Evolutionary conservation across 192 early-diverging fungal species (phyloP).

Genomic region (Irineochytrium annulatum): DNA sequence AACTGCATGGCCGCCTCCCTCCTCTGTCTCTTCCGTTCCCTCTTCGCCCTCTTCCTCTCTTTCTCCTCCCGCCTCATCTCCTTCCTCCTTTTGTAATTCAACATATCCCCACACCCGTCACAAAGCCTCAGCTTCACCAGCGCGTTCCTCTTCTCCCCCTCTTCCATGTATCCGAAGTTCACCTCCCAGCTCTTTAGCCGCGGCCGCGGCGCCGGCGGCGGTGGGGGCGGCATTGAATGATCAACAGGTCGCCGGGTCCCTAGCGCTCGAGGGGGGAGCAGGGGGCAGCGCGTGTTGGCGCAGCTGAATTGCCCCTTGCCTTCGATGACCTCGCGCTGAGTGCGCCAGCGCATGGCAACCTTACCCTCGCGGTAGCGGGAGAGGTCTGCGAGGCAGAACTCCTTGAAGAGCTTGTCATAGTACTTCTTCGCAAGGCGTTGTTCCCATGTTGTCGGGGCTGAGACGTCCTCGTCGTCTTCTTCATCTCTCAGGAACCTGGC

Average conservation of each 20-base stretch:
- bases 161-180: constrained; percentile 78
- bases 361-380: constrained; percentile 66
- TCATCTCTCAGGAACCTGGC: constrained; percentile 57
- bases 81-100: constrained; percentile 69
- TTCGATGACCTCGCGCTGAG: constrained; percentile 57
- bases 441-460: constrained; percentile 51
- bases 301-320: constrained; percentile 78
- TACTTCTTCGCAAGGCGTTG: constrained; percentile 77
- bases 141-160: constrained; percentile 68
- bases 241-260: neutral
- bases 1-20: too few species aligned
- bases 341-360: constrained; percentile 71
- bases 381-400: constrained; percentile 73
- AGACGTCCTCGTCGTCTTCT: constrained; percentile 36
- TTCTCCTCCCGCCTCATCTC: constrained; percentile 29
- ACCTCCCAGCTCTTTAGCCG: constrained; percentile 77
- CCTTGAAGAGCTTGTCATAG: constrained; percentile 81
- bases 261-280: neutral
- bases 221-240: neutral
- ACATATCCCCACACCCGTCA: constrained; percentile 57
- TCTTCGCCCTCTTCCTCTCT: constrained; percentile 9
- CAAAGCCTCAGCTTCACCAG: constrained; percentile 80
- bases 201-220: constrained; percentile 21
- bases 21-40: constrained; percentile 11
- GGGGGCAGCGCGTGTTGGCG: constrained; percentile 51